These are phyloP conservation scores for Monosporascus sp. DNA, from an alignment of 2,329 filamentous ascomycete genomes.

Conservation along the genomic window DNA sequence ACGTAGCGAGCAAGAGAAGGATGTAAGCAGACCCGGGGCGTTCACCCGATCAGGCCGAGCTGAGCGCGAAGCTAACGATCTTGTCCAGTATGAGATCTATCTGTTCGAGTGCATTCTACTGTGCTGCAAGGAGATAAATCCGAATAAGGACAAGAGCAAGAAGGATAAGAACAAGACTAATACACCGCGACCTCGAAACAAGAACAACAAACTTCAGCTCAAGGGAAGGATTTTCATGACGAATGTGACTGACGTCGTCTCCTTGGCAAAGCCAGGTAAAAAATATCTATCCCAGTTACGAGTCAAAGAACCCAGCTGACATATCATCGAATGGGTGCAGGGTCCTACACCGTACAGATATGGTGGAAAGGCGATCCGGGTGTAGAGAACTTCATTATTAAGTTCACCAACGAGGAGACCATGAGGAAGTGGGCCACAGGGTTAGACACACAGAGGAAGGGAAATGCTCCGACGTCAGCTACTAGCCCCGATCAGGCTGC, in stretches of 20 bases:
- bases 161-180: slow-evolving; percentile 57
- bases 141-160: slow-evolving; percentile 78
- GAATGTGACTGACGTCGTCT: slow-evolving; percentile 93
- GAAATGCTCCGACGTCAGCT: slow-evolving; percentile 46
- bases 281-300: slow-evolving; percentile 6
- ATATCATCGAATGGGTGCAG: slow-evolving; percentile 36
- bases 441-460: slow-evolving; percentile 70
- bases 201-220: slow-evolving; percentile 79
- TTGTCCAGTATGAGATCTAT: slow-evolving; percentile 83
- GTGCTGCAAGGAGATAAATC: slow-evolving; percentile 91
- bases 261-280: slow-evolving; percentile 79
- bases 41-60: slow-evolving; percentile 11
- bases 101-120: slow-evolving; percentile 93
- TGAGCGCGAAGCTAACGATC: slow-evolving; percentile 13
- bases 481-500: slow-evolving; percentile 45
- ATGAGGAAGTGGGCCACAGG: slow-evolving; percentile 89
- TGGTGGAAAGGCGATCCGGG: slow-evolving; percentile 98
- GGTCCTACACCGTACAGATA: slow-evolving; percentile 91
- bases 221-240: slow-evolving; percentile 99
- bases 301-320: slow-evolving; percentile 6
- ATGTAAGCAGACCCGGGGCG: slow-evolving; percentile 49
- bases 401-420: slow-evolving; percentile 82
- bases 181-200: slow-evolving; percentile 53
- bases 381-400: slow-evolving; percentile 93
- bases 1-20: slow-evolving; percentile 85